phyloP scores from a whole-genome alignment of 2,329 filamentous ascomycete genomes.

The Colletotrichum scovillei region DNA sequence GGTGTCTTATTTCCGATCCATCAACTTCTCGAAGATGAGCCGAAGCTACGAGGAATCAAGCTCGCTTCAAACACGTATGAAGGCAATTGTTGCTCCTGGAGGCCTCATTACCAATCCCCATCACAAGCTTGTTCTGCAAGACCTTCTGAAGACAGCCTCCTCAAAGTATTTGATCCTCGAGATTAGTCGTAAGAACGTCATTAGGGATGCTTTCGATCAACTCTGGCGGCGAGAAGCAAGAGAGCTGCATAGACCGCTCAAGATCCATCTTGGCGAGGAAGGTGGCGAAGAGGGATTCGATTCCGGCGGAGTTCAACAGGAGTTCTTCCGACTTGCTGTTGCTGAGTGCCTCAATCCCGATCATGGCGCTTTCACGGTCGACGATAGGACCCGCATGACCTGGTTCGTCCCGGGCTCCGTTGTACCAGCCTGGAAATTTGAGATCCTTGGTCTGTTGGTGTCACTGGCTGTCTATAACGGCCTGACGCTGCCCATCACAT shows the following conservation, averaged over 20 bases:
- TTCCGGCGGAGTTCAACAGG: constrained; percentile 94
- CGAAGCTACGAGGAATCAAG: constrained; percentile 78
- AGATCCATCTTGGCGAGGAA: constrained; percentile 86
- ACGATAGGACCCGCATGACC: constrained; percentile 79
- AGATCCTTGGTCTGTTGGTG: constrained; percentile 87
- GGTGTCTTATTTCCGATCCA: constrained; percentile 85
- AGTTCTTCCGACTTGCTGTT: constrained; percentile 91
- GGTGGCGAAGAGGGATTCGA: constrained; percentile 90
- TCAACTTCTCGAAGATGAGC: constrained; percentile 91
- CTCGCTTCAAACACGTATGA: constrained; percentile 66
- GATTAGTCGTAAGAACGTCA: constrained; percentile 73
- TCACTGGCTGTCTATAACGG: constrained; percentile 95
- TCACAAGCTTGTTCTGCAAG: constrained; percentile 71
- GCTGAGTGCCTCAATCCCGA: constrained; percentile 81
- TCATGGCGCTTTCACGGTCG: constrained; percentile 84
- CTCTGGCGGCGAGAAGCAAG: constrained; percentile 87
- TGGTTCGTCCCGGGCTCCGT: constrained; percentile 90
- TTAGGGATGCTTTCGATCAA: constrained; percentile 84
- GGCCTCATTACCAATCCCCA: constrained; percentile 67
- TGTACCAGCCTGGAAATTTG: constrained; percentile 89
- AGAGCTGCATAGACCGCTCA: constrained; percentile 86
- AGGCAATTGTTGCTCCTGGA: constrained; percentile 64
- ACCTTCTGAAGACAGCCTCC: constrained; percentile 73
- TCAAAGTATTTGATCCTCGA: constrained; percentile 78
- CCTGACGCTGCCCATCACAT: constrained; percentile 88